These are phyloP conservation scores for Quercus suber DNA, from an alignment of 306 rosid genomes.

Conservation along the genomic window DNA sequence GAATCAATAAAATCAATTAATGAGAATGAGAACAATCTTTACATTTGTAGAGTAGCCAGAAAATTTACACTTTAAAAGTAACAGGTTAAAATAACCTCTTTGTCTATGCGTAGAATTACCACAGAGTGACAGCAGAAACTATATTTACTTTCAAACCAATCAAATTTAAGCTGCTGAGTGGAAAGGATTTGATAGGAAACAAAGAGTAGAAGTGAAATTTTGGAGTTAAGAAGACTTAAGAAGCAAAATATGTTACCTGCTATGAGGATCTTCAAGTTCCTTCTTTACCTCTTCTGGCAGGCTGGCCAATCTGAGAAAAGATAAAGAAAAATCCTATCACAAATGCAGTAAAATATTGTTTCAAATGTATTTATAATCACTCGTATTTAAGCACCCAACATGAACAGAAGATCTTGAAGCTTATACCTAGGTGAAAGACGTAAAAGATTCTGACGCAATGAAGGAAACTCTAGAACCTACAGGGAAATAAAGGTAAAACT, in stretches of 20 bases:
- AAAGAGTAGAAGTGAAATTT: slow-evolving; percentile 10
- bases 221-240: slow-evolving; percentile 14
- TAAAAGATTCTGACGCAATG: slow-evolving; percentile 69
- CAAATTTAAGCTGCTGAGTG: slow-evolving; percentile 1
- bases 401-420: slow-evolving; percentile 1
- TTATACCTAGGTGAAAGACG: slow-evolving; percentile 71
- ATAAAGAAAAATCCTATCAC: slow-evolving; percentile 8
- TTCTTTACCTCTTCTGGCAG: slow-evolving; percentile 72
- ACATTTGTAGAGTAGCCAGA: neutral
- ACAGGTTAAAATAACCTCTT: neutral
- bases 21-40: neutral
- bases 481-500: neutral
- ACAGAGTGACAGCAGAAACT: neutral
- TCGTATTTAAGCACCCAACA: neutral
- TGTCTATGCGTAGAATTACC: neutral
- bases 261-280: slow-evolving; percentile 78
- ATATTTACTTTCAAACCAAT: neutral
- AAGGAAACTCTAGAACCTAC: slow-evolving; percentile 64
- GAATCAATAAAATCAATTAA: neutral
- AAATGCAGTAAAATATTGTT: slow-evolving; percentile 12
- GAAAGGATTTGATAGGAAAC: neutral
- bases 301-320: slow-evolving; percentile 55
- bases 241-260: slow-evolving; percentile 52
- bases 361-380: neutral
- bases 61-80: no score